phyloP scores from a whole-genome alignment of 1,284 basidiomycete genomes.

The Tilletiaria anomala region DNA sequence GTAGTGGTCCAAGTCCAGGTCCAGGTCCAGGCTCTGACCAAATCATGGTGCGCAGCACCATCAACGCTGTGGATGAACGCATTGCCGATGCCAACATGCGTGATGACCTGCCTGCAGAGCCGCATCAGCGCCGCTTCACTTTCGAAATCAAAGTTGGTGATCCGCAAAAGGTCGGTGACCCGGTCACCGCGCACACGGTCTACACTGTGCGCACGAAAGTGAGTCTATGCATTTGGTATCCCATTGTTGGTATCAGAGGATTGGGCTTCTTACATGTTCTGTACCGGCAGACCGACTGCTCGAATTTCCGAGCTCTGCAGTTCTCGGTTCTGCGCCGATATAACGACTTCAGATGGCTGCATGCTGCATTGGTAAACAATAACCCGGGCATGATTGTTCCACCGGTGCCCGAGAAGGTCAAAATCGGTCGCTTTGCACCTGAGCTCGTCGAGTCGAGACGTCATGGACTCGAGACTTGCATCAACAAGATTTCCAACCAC shows the following conservation, averaged over 20 bases:
- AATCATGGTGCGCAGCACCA: too few species aligned
- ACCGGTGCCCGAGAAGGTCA: constrained; percentile 86
- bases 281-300: constrained; percentile 11
- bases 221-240: too few species aligned
- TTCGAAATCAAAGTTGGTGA: constrained; percentile 34
- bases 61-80: too few species aligned
- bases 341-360: constrained; percentile 94
- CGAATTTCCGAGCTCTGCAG: constrained; percentile 13
- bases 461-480: constrained; percentile 39
- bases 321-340: constrained; percentile 73
- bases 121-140: too few species aligned
- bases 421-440: constrained; percentile 48
- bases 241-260: too few species aligned
- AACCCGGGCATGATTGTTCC: constrained; percentile 96
- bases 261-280: background rate
- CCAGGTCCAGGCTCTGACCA: too few species aligned
- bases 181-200: constrained; percentile 34
- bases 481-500: constrained; percentile 42
- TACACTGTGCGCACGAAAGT: constrained; percentile 42
- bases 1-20: too few species aligned
- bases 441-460: constrained; percentile 42
- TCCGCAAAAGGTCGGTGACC: constrained; percentile 35
- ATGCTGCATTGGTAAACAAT: constrained; percentile 71
- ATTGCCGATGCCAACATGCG: too few species aligned
- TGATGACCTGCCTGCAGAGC: too few species aligned